Evolutionary conservation across 1,284 basidiomycete species (phyloP), one percentile per base, ranked within the genome.

Genomic region (Gymnopus androsaceus): DNA sequence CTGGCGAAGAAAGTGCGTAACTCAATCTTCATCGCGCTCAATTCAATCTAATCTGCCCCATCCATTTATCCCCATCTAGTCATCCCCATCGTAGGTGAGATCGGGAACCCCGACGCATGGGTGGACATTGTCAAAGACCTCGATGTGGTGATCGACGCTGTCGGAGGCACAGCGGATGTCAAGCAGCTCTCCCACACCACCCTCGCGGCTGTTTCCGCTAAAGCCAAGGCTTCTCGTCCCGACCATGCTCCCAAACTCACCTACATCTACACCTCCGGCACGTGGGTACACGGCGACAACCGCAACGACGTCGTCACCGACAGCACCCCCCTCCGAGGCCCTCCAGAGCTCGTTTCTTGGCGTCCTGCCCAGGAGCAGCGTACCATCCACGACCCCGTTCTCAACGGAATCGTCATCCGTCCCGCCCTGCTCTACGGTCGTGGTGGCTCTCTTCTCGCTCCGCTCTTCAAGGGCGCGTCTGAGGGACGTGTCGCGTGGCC

Each of bases 351-450:
- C 52, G 67, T 71, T 12, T 51, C 68, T 1, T 79, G 76, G 76
- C 68, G 73, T n/a, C 67, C 68, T 0, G 66, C 45, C 19, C 53
- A 69, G 19, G 77, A 80, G 59, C 71, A 75, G 60, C 57, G 56
- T 19, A 66, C 78, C 17, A 56, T 72, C 41, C 60, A 42, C 6
- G 63, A 69, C 56, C 44, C 65, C 0, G 61, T 64, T 15, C 55
- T 83, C 8, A 75, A 79, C 57, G 80, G 78, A 1, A 77, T 81
- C 58, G 80, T 83, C 50, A 70, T 83, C 36, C 74, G 82, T 2
- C 79, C 80, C 1, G 64, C 73, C 0, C 56, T 80, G 21, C 54
- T 82, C 12, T 83, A 82, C 58, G 81, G 81, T 1, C 70, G 72
- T 33, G 66, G 69, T n/a, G 80, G 70, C 1, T 78, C 78, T 6